Conservation (phyloP, 208 protist genomes). For the Porcisia deanei region DNA sequence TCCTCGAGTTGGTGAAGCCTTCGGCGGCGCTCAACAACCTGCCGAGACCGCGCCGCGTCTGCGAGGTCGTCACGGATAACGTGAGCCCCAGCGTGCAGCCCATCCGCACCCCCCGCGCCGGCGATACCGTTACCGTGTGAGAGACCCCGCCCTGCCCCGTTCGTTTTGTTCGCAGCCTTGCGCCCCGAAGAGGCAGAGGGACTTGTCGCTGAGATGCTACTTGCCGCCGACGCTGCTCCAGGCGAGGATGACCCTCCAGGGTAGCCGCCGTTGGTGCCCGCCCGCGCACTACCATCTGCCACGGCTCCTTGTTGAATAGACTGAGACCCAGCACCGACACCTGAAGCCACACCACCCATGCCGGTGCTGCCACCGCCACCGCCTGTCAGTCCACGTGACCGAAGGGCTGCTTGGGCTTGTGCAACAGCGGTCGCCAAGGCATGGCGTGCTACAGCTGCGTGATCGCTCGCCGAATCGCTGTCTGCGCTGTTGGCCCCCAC, state of each 20-base stretch:
- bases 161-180: constrained; percentile 1
- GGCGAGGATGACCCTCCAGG: constrained; percentile 1
- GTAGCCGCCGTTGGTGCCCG: constrained; percentile 1
- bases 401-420: constrained; percentile 25
- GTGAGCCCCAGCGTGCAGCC: not conserved
- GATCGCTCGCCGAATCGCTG: not conserved
- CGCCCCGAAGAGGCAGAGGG: not conserved
- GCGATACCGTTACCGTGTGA: not conserved
- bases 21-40: constrained; percentile 10
- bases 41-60: constrained; percentile 25
- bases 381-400: constrained; percentile 18
- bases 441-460: constrained; percentile 5
- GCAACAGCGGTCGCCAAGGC: constrained; percentile 28
- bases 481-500: constrained; percentile 2
- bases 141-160: not conserved
- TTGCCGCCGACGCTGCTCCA: not conserved
- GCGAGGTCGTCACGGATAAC: constrained; percentile 27
- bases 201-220: not conserved
- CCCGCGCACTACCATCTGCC: constrained; percentile 1
- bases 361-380: not conserved
- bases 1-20: constrained; percentile 31
- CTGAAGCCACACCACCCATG: not conserved
- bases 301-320: not conserved
- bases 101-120: not conserved
- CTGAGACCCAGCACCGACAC: not conserved